Percentiles rank a stretch among this genome's conserved stretches.
Conservation (phyloP, 139 green algal species). For the Deuterostichococcus epilithicus region DNA sequence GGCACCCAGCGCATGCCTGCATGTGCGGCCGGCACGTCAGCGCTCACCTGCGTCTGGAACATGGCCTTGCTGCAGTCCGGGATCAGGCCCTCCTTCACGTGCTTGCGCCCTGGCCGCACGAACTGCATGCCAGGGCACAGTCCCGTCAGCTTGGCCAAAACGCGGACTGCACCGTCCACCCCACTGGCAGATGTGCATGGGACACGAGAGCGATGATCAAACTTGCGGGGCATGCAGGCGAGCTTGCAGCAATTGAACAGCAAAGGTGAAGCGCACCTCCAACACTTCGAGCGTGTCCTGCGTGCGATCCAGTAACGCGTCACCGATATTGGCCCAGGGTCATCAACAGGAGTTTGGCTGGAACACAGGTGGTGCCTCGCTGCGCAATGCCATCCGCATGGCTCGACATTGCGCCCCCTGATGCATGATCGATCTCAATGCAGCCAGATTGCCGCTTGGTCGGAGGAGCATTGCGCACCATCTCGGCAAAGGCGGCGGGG, state of each 20-base stretch:
- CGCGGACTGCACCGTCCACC: too few species aligned
- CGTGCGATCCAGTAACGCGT: not conserved
- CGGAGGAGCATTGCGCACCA: not conserved
- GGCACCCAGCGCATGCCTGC: not conserved
- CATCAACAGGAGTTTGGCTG: not conserved
- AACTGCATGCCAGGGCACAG: slow-evolving; percentile 3
- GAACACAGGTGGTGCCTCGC: not conserved
- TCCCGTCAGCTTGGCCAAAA: too few species aligned
- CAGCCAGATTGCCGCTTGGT: not conserved
- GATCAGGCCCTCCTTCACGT: slow-evolving; percentile 19
- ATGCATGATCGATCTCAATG: not conserved
- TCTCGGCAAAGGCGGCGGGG: slow-evolving; percentile 2
- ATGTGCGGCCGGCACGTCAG: not conserved
- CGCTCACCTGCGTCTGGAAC: not conserved
- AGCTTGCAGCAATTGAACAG: too few species aligned
- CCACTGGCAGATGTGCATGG: too few species aligned
- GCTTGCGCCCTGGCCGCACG: slow-evolving; percentile 5
- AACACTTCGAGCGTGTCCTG: slow-evolving; percentile 19
- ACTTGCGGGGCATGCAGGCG: too few species aligned
- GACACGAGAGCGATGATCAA: too few species aligned
- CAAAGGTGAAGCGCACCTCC: too few species aligned
- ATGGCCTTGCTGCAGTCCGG: slow-evolving; percentile 19
- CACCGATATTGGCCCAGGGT: not conserved
- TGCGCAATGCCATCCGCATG: not conserved
- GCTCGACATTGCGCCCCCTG: not conserved